Base-by-base conservation (phyloP, 116 monocot species). In the Phalaenopsis hybrid region DNA sequence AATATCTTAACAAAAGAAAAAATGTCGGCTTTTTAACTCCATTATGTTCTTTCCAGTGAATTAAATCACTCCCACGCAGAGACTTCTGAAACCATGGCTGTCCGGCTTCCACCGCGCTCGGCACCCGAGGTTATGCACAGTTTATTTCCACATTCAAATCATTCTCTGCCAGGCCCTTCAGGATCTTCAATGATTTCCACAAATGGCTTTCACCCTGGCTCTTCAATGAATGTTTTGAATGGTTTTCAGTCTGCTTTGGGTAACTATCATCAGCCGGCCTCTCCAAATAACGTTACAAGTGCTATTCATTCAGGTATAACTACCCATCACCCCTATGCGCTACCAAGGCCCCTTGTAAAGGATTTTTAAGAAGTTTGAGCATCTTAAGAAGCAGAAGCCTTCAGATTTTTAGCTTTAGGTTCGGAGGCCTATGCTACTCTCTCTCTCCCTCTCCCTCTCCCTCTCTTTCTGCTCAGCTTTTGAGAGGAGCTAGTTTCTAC, bases 51-150 rank as follows among this genome's bases (percentile, higher is more conserved):
- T 45, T 23, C 1, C 87, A 87, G 85, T 25, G 89, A 90, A 55
- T 69, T 46, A 16, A 57, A 74, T 49, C 70, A 81, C 18, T 81
- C 88, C 50, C 81, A 79, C 46, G 80, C 83, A 44, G 81, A 89
- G 81, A 79, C 78, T 52, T 81, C 89, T 31, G 88, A 85, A 12
- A 75, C 82, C 11, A 74, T 72, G 11, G 34, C 80, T 9, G 78
- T 85, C 44, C 87, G 88, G 4, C 33, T 79, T 25, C 81, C 79
- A 28, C 83, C 80, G 9, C 85, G 78, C 43, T 89, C 90, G 13
- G 86, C 84, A 11, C 85, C 87, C 17, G 88, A 91, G 52, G 79
- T 57, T 34, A 61, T 75, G n/a, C 81, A 68, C 75, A 83, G 83
- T 31, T 76, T 89, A 33, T 87, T 73, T 74, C 67, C 74, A n/a